phyloP scores from a whole-genome alignment of 1,139 yeast species.

The Hemisphaericaspora subhashii region DNA sequence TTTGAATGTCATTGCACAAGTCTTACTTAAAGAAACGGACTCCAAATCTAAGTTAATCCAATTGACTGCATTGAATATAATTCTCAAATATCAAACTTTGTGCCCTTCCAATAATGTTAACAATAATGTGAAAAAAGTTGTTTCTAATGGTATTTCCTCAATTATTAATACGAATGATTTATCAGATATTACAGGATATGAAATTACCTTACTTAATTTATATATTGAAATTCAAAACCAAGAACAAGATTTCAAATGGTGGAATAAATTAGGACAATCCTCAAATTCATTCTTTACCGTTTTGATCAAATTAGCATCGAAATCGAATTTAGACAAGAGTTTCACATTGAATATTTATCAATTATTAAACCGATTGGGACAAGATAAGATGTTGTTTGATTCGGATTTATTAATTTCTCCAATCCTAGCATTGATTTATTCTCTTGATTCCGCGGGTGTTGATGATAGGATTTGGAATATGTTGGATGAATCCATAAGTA shows the following conservation, averaged over 20 bases:
- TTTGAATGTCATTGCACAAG: conserved; percentile 21
- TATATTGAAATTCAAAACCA: conserved; percentile 40
- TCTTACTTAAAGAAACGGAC: conserved; percentile 12
- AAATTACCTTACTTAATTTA: conserved; percentile 53
- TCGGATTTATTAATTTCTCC: conserved; percentile 46
- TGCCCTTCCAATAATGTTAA: conserved; percentile 18
- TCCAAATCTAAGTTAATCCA: conserved; percentile 20
- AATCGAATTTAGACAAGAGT: conserved; percentile 17
- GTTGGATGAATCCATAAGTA: conserved; percentile 70
- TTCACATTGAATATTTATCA: conserved; percentile 24
- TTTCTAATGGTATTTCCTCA: conserved; percentile 22
- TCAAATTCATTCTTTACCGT: conserved; percentile 57
- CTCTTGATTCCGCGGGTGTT: conserved; percentile 23
- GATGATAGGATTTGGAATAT: conserved; percentile 45
- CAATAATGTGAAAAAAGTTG: conserved; percentile 10
- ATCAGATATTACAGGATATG: conserved; percentile 42
- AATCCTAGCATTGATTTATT: conserved; percentile 39
- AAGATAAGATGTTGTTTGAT: conserved; percentile 44
- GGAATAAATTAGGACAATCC: conserved; percentile 58
- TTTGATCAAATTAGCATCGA: conserved; percentile 49
- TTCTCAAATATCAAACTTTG: conserved; percentile 23
- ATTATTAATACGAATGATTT: conserved; percentile 18
- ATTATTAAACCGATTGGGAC: conserved; percentile 23
- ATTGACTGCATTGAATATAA: conserved; percentile 27
- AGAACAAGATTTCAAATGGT: conserved; percentile 50